Evolutionary conservation across 768 basidiomycete species (phyloP).

Genomic region (Tricholoma furcatifolium): DNA sequence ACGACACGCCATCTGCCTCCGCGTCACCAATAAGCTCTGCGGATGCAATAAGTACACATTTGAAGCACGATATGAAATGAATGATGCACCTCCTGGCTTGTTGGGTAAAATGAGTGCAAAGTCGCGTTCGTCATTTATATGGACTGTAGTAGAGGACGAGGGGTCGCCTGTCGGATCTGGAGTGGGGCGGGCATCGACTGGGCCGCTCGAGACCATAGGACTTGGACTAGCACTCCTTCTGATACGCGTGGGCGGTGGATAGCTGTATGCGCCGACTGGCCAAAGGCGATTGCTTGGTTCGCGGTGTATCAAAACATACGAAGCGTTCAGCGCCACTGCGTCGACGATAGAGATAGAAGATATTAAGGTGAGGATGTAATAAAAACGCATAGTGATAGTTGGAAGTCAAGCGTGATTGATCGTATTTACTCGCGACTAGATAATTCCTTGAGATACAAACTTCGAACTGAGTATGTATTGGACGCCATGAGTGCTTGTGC

Average conservation of each 20-base stretch:
- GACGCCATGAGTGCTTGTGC: too few relatives aligned
- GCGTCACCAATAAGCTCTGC: constrained; percentile 19
- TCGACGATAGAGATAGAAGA: neutral
- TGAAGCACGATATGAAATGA: neutral
- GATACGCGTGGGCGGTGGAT: neutral
- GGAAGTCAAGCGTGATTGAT: too few relatives aligned
- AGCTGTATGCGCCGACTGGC: neutral
- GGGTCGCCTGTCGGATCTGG: constrained; percentile 21
- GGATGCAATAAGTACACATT: neutral
- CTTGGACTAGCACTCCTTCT: constrained; percentile 1
- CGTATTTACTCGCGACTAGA: too few relatives aligned
- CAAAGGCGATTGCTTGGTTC: constrained; percentile 3
- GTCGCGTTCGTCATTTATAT: constrained; percentile 14
- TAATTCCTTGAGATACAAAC: too few relatives aligned
- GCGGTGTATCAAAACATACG: neutral
- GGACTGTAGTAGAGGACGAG: constrained; percentile 18
- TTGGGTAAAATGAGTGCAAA: constrained; percentile 19
- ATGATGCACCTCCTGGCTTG: constrained; percentile 9
- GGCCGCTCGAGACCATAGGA: neutral
- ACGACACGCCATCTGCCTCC: constrained; percentile 19
- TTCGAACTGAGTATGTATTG: too few relatives aligned
- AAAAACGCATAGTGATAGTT: neutral
- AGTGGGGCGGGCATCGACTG: constrained; percentile 15
- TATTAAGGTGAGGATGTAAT: neutral
- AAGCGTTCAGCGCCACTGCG: constrained; percentile 7